Conservation (phyloP, 2,329 filamentous ascomycete genomes). For the Paecilomyces fulvus region DNA sequence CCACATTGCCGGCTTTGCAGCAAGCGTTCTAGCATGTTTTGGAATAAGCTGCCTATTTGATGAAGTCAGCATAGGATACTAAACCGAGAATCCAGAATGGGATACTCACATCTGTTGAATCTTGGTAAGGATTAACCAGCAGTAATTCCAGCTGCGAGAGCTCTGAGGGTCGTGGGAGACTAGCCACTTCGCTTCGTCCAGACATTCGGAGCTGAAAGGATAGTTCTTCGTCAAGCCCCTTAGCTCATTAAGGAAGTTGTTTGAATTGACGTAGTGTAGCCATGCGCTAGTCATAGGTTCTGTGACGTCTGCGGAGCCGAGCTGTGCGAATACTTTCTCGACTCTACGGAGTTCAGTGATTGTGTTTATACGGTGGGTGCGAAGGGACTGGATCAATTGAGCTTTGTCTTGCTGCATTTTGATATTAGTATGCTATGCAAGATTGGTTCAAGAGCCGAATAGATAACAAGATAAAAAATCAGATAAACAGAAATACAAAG, state of each 20-base stretch:
- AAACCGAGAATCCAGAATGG: background rate
- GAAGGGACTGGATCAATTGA: slow-evolving; percentile 55
- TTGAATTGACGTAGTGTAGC: slow-evolving; percentile 62
- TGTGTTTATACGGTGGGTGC: slow-evolving; percentile 63
- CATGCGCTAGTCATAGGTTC: slow-evolving; percentile 63
- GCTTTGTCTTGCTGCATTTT: slow-evolving; percentile 36
- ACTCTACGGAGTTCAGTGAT: slow-evolving; percentile 63
- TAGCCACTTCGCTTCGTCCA: slow-evolving; percentile 56
- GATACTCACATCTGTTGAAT: slow-evolving; percentile 54
- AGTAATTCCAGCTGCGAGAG: slow-evolving; percentile 66
- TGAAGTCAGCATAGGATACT: background rate
- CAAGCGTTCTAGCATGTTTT: slow-evolving; percentile 53
- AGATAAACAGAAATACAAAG: background rate
- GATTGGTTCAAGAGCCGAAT: background rate
- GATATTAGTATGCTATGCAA: background rate
- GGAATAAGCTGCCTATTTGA: slow-evolving; percentile 48
- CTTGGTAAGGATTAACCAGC: slow-evolving; percentile 62
- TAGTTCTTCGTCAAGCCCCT: slow-evolving; percentile 58
- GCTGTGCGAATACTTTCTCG: slow-evolving; percentile 55
- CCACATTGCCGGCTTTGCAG: slow-evolving; percentile 62
- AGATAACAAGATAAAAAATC: background rate
- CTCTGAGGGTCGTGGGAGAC: slow-evolving; percentile 57
- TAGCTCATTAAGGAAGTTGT: slow-evolving; percentile 63
- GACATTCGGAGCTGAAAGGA: slow-evolving; percentile 56
- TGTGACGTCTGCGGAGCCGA: slow-evolving; percentile 51